These are phyloP conservation scores for Diaporthe destruens DNA, from an alignment of 2,329 filamentous ascomycete genomes.

Conservation along the genomic window DNA sequence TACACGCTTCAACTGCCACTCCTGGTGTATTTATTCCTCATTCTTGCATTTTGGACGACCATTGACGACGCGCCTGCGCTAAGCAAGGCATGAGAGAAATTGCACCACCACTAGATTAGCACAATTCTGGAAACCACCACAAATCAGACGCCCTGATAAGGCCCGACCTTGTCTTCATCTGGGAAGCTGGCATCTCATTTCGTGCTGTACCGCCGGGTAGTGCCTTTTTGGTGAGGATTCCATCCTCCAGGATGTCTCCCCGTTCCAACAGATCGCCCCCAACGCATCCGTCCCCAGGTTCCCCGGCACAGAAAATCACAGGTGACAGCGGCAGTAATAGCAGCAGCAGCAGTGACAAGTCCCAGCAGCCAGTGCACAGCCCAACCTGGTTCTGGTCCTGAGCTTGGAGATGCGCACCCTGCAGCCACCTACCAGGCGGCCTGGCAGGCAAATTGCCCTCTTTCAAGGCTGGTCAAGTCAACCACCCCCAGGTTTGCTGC, in stretches of 20 bases:
- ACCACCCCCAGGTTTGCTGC: conserved; percentile 6
- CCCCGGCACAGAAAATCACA: conserved; percentile 19
- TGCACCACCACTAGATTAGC: conserved; percentile 29
- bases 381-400: background rate
- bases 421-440: background rate
- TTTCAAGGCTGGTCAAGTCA: conserved; percentile 9
- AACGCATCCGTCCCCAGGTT: conserved; percentile 34
- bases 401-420: background rate
- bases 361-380: background rate
- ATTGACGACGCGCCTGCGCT: conserved; percentile 2
- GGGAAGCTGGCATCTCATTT: conserved; percentile 18
- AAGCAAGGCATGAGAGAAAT: conserved; percentile 26
- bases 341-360: background rate
- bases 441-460: conserved; percentile 11
- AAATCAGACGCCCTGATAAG: conserved; percentile 23
- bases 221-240: background rate
- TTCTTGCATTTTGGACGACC: conserved; percentile 19
- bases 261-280: conserved; percentile 14
- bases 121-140: conserved; percentile 7
- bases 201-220: background rate
- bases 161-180: conserved; percentile 20
- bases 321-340: background rate
- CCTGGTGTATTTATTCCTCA: background rate
- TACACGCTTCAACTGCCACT: conserved; percentile 7
- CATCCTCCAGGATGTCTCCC: conserved; percentile 2